phyloP scores from a whole-genome alignment of 73 alveolate species.

The Paramecium sonneborni region DNA sequence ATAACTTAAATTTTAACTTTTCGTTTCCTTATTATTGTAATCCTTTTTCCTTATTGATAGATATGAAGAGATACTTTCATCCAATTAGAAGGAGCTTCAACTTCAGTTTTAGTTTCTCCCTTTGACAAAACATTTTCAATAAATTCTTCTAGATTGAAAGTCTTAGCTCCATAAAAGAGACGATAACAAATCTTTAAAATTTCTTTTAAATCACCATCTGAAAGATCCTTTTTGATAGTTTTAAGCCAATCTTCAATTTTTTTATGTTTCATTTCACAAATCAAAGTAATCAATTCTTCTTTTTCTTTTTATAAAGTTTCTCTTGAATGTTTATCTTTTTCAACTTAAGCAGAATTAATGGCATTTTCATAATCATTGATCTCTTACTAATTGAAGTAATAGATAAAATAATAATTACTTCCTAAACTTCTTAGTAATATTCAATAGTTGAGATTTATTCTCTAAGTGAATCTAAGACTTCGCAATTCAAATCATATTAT shows the following conservation, averaged over 20 bases:
- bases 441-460: not conserved
- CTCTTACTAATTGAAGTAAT: not conserved
- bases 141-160: not conserved
- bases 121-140: constrained; percentile 10
- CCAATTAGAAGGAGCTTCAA: not conserved
- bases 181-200: not conserved
- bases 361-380: not conserved
- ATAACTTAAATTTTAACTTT: not conserved
- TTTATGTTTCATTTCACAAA: not conserved
- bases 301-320: not conserved
- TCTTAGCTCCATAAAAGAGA: not conserved
- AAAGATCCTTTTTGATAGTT: not conserved
- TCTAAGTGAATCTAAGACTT: not conserved
- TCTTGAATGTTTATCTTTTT: not conserved
- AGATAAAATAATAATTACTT: not conserved
- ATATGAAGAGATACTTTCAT: not conserved
- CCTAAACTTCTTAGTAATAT: not conserved
- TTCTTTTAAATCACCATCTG: not conserved
- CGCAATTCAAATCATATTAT: not conserved
- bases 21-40: not conserved
- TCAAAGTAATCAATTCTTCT: not conserved
- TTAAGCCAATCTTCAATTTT: constrained; percentile 24
- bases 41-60: not conserved
- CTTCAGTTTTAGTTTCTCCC: not conserved
- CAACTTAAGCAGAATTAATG: not conserved